Base-by-base conservation (phyloP, 768 basidiomycete genomes). In the Trametes cubensis region DNA sequence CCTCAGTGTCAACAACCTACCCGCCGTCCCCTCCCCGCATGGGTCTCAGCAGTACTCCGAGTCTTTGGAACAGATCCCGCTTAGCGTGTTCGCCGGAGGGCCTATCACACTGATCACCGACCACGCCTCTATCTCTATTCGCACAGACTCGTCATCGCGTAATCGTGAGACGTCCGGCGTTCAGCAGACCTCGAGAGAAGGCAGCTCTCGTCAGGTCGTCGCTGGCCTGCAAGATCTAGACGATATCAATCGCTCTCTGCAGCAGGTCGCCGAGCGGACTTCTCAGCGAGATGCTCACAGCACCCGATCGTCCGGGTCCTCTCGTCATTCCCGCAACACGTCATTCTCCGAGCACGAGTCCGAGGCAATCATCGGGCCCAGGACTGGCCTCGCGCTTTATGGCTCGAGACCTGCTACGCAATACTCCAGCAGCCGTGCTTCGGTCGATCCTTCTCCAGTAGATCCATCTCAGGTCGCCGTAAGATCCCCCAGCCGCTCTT, bases 341-440 rank as follows among this genome's bases (percentile, higher is more conserved):
- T 60, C 63, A 7, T 40, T 55, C 44, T 47, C 62, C 39, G 28
- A 42, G 18, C 60, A 62, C 18, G 38, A 58, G 6, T 4, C 40
- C 5, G 55, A 49, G n/a, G 41, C 52, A 8, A 51, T 60, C 42
- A 23, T 60, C 17, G 66, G 66, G 4, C 55, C 61, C 18, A 55
- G 66, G 30, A 65, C 63, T 10, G 66, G 66, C 23, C 28, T 67
- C 20, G 45, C 63, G 15, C 41, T 67, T 23, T 67, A 67, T 38
- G 49, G 58, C 61, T 67, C 63, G 14, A 34, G 63, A 4, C 59
- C 61, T 17, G 34, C 42, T 2, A 53, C 63, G n/a, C 49, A 57
- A 6, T 26, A 40, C 26, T 30, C 63, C 21, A 50, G 58, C 55
- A 28, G 40, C 15, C 41, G 23, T 30, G 34, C 48, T 18, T 45